A percentile compares a stretch with the other conserved stretches of the same genome.
Evolutionary conservation across 148 eudicot species (phyloP).

Genomic region (Oxyria digyna): DNA sequence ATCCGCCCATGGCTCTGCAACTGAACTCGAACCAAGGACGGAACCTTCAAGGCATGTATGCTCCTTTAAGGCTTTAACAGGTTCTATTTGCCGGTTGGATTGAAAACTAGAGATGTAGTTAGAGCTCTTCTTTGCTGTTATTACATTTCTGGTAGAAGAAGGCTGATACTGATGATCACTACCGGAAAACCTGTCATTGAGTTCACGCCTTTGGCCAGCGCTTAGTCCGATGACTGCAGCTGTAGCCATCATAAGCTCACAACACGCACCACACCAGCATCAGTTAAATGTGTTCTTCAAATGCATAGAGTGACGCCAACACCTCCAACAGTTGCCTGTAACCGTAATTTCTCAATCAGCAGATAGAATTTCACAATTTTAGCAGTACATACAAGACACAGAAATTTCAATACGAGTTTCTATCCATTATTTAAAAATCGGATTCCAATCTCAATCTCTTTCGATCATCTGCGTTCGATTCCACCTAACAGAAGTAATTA

Average conservation of each 20-base stretch:
- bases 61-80: constrained; percentile 58
- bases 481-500: not conserved
- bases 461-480: not conserved
- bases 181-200: constrained; percentile 41
- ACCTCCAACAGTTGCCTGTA: constrained; percentile 10
- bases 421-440: not conserved
- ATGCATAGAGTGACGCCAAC: constrained; percentile 13
- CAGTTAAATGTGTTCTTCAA: constrained; percentile 12
- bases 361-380: not conserved
- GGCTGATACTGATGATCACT: constrained; percentile 34
- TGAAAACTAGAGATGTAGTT: constrained; percentile 25
- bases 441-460: not conserved
- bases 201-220: constrained; percentile 69
- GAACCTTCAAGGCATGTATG: constrained; percentile 28
- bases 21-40: constrained; percentile 8
- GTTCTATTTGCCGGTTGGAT: constrained; percentile 27
- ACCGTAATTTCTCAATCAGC: not conserved
- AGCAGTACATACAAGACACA: not conserved
- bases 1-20: constrained; percentile 26
- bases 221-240: constrained; percentile 84
- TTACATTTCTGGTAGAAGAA: constrained; percentile 32
- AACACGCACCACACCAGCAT: constrained; percentile 34
- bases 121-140: constrained; percentile 43
- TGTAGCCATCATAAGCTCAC: constrained; percentile 59
- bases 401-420: not conserved